These are phyloP conservation scores for Aurinia saxatilis DNA, from an alignment of 345 rosid genomes.

Conservation along the genomic window DNA sequence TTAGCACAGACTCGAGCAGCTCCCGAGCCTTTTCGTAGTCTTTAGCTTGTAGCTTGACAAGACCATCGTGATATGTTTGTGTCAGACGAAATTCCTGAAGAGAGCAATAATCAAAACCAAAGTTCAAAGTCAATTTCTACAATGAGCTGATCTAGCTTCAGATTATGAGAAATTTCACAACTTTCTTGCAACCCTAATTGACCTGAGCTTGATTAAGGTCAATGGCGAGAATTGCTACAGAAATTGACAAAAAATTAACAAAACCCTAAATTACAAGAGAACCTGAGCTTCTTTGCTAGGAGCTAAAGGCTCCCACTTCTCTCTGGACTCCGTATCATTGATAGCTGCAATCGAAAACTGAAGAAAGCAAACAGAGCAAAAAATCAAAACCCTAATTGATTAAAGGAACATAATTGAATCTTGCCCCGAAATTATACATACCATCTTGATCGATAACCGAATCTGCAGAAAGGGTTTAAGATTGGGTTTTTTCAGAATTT, in stretches of 20 bases:
- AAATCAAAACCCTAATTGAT: constrained; percentile 1
- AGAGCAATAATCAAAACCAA: neutral
- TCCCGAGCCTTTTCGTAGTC: constrained; percentile 74
- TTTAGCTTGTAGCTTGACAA: constrained; percentile 80
- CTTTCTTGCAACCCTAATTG: neutral
- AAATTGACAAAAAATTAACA: neutral
- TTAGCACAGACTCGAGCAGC: constrained; percentile 67
- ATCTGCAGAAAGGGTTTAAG: neutral
- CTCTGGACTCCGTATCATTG: constrained; percentile 71
- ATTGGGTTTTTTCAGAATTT: neutral
- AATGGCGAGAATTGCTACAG: neutral
- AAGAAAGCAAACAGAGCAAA: constrained; percentile 2
- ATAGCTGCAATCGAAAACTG: constrained; percentile 97
- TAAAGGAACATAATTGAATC: neutral
- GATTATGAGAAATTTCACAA: neutral
- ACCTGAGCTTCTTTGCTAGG: constrained; percentile 99
- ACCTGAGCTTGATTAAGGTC: neutral
- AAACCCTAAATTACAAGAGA: constrained; percentile 2
- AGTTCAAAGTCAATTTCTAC: neutral
- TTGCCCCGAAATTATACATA: constrained; percentile 4
- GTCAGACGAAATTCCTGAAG: constrained; percentile 88
- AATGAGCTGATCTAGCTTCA: neutral
- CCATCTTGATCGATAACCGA: constrained; percentile 21
- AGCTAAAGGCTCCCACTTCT: constrained; percentile 97
- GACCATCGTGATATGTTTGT: constrained; percentile 87